These are phyloP conservation scores for Eucalyptus shirleyi DNA, from an alignment of 345 rosid species.

Conservation along the genomic window DNA sequence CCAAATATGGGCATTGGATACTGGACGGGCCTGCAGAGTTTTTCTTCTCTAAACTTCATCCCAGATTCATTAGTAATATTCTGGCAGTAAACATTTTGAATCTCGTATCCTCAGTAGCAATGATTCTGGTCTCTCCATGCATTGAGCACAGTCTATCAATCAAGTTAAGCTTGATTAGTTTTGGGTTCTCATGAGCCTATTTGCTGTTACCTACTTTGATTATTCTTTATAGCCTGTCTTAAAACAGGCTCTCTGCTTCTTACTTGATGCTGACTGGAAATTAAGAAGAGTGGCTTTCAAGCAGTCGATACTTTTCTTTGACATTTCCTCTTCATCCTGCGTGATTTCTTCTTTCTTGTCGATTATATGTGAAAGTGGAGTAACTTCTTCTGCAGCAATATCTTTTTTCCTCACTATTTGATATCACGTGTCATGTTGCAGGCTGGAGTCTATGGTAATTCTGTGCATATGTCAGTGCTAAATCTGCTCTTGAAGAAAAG, in stretches of 20 bases:
- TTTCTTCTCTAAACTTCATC: background rate
- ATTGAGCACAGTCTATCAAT: background rate
- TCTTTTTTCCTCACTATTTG: background rate
- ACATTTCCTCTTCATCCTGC: background rate
- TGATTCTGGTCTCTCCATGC: background rate
- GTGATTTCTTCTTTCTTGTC: background rate
- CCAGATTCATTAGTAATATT: background rate
- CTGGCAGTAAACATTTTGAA: background rate
- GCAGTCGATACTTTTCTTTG: background rate
- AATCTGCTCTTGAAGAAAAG: constrained; percentile 54
- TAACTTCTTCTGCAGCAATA: background rate
- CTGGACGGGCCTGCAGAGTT: background rate
- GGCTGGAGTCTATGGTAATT: constrained; percentile 65
- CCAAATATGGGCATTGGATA: background rate
- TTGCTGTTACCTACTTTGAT: background rate
- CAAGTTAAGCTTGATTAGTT: background rate
- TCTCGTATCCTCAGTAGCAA: background rate
- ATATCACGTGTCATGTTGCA: constrained; percentile 2
- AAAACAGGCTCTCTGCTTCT: background rate
- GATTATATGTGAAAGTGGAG: background rate
- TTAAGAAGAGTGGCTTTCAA: background rate
- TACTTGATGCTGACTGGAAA: background rate
- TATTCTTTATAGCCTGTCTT: background rate
- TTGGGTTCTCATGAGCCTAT: background rate
- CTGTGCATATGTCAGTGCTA: constrained; percentile 71